Conservation (phyloP, 495 filamentous ascomycete genomes). For the Penicillium pancosmium region DNA sequence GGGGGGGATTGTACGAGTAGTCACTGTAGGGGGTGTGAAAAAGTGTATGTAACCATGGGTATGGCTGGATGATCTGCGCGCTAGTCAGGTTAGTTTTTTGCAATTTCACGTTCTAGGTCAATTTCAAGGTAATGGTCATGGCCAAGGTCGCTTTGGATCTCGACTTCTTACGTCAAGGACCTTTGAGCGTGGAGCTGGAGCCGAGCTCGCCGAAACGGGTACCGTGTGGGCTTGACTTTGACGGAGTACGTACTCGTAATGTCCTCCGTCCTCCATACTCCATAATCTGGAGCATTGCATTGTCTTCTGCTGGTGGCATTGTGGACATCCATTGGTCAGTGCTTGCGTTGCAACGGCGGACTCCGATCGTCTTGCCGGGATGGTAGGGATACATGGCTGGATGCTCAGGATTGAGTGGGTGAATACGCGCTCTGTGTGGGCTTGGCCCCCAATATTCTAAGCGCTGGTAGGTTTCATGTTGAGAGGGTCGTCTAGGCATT, state of each 20-base stretch:
- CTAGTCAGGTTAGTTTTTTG: not conserved
- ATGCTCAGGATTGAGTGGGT: not conserved
- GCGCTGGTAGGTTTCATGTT: not conserved
- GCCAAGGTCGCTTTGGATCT: not conserved
- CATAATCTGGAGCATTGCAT: too few species aligned
- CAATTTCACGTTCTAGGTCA: too few species aligned
- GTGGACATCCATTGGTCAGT: not conserved
- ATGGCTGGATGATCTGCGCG: slow-evolving; percentile 1
- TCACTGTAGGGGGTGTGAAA: too few species aligned
- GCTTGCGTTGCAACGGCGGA: slow-evolving; percentile 8
- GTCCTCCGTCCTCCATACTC: too few species aligned
- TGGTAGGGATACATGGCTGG: not conserved
- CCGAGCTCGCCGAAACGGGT: not conserved
- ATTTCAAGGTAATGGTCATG: too few species aligned
- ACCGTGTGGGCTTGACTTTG: too few species aligned
- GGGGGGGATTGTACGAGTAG: too few species aligned
- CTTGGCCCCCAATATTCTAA: not conserved
- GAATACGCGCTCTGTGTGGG: not conserved
- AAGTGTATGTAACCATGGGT: not conserved
- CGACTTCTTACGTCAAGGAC: not conserved
- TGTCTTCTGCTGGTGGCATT: not conserved
- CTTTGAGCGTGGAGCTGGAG: not conserved
- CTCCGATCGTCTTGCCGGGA: not conserved
- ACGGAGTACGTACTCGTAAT: too few species aligned
- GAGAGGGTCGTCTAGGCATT: not conserved